These are phyloP conservation scores for Termitomyces heimii DNA, from an alignment of 768 basidiomycete species.

Conservation along the genomic window DNA sequence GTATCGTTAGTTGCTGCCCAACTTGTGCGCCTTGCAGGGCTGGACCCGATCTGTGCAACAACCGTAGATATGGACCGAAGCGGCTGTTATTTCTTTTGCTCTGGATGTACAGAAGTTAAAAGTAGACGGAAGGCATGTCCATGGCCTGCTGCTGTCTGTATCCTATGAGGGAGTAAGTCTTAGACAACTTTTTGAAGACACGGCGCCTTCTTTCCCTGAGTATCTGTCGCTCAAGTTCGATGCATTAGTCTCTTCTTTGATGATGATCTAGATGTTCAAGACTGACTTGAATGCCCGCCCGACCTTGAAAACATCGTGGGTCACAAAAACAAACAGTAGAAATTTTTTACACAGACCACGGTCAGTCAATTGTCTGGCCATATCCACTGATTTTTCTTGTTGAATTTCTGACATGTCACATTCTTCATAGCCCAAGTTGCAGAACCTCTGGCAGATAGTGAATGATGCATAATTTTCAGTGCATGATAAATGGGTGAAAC, in stretches of 20 bases:
- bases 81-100: slow-evolving; percentile 5
- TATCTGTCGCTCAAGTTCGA: slow-evolving; percentile 2
- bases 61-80: slow-evolving; percentile 6
- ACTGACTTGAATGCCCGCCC: slow-evolving; percentile 17
- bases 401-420: slow-evolving; percentile 6
- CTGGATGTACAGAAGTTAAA: neutral
- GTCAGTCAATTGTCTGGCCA: slow-evolving; percentile 18
- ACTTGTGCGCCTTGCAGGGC: slow-evolving; percentile 2
- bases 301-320: no score
- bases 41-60: slow-evolving; percentile 2
- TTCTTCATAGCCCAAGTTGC: slow-evolving; percentile 13
- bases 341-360: slow-evolving; percentile 15
- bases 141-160: no score
- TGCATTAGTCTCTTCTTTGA: slow-evolving; percentile 2
- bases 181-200: slow-evolving; percentile 11
- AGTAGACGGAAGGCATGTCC: neutral
- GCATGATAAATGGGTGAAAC: neutral
- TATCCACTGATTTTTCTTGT: neutral
- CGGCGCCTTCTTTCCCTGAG: slow-evolving; percentile 2
- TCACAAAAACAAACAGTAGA: neutral
- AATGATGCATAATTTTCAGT: neutral
- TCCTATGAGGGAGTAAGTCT: slow-evolving; percentile 12
- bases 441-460: slow-evolving; percentile 15
- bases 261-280: slow-evolving; percentile 14
- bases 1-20: slow-evolving; percentile 1